A percentile compares a stretch with the other conserved stretches of the same genome.
Evolutionary conservation across 179 eudicot species (phyloP).

Genomic region (Beta lomatogona): DNA sequence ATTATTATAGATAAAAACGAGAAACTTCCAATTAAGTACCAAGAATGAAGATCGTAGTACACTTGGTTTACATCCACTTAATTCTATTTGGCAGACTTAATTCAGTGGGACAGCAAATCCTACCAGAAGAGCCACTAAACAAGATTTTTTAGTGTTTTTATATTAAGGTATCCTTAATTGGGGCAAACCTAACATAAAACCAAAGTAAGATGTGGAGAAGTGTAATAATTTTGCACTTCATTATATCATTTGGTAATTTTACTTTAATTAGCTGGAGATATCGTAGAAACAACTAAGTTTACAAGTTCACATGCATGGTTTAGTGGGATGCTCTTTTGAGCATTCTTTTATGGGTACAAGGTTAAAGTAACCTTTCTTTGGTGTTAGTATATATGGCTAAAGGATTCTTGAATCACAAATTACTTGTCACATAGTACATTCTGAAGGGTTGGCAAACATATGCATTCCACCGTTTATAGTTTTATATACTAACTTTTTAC

Average conservation of each 20-base stretch:
- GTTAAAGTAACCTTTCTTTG: background rate
- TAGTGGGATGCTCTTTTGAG: constrained; percentile 10
- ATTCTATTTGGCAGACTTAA: background rate
- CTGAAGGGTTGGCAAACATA: constrained; percentile 8
- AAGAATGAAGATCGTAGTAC: background rate
- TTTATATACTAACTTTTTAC: background rate
- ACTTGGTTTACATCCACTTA: background rate
- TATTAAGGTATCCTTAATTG: constrained; percentile 1
- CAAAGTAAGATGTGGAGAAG: background rate
- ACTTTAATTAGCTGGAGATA: constrained; percentile 15
- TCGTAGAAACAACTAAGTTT: constrained; percentile 5
- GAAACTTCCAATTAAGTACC: constrained; percentile 7
- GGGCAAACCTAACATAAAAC: background rate
- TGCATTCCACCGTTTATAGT: constrained; percentile 7
- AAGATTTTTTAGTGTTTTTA: constrained; percentile 1
- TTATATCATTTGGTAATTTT: background rate
- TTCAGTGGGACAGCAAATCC: constrained; percentile 17
- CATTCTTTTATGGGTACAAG: background rate
- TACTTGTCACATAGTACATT: constrained; percentile 5
- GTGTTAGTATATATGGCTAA: background rate
- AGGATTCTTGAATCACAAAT: background rate
- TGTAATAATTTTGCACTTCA: background rate
- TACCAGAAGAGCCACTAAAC: constrained; percentile 7
- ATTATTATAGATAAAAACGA: background rate
- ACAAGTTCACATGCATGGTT: constrained; percentile 22